Conservation (phyloP, 2,329 filamentous ascomycete species). For the Fusarium annulatum region DNA sequence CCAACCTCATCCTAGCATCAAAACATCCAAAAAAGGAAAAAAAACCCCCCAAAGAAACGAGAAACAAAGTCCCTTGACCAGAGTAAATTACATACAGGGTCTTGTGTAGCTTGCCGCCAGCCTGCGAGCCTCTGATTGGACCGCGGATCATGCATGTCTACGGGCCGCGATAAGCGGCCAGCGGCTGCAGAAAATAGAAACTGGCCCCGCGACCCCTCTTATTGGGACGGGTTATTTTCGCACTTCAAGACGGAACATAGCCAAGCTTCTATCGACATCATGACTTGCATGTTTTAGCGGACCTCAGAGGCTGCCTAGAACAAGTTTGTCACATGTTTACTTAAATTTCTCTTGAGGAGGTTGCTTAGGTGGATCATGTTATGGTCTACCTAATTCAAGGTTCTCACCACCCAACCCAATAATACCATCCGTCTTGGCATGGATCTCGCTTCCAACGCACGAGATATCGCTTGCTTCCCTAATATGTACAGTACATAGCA, state of each 20-base stretch:
- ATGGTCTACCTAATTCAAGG: constrained; percentile 11
- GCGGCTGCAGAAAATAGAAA: constrained; percentile 46
- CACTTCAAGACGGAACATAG: not conserved
- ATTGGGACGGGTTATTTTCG: constrained; percentile 16
- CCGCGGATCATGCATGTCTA: constrained; percentile 17
- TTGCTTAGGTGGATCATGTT: constrained; percentile 32
- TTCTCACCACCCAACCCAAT: constrained; percentile 7
- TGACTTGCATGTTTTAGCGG: constrained; percentile 38
- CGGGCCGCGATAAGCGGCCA: constrained; percentile 42
- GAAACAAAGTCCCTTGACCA: constrained; percentile 26
- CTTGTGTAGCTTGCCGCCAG: constrained; percentile 3
- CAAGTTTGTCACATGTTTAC: constrained; percentile 11
- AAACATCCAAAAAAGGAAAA: constrained; percentile 4
- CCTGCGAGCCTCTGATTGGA: constrained; percentile 24
- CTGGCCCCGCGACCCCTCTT: constrained; percentile 28
- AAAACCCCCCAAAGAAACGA: constrained; percentile 17
- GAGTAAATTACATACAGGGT: constrained; percentile 18
- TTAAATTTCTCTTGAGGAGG: not conserved
- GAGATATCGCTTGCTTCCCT: constrained; percentile 17
- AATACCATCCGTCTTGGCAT: constrained; percentile 19
- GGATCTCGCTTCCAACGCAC: constrained; percentile 10
- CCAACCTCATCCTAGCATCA: constrained; percentile 24
- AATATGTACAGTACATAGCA: constrained; percentile 1
- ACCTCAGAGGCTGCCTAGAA: not conserved
- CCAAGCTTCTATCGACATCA: constrained; percentile 23